Base-by-base conservation (phyloP, 1,284 basidiomycete genomes). In the Cryptococcus wingfieldii region DNA sequence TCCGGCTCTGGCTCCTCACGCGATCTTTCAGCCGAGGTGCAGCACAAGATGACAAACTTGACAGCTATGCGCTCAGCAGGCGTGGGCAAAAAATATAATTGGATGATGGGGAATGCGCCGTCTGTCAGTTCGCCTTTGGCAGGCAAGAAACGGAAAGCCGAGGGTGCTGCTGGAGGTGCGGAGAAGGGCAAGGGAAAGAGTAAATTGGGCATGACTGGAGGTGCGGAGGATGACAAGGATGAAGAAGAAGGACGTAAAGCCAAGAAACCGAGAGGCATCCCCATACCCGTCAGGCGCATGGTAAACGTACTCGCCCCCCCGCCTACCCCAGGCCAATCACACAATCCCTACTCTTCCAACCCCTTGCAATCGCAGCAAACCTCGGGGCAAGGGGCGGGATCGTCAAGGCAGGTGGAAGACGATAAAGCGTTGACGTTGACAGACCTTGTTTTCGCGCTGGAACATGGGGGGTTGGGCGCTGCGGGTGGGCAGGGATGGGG, bases 391-490 rank as follows among this genome's bases (percentile, higher is more conserved):
- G 31, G 31, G 31, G 31, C 31, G 31, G 31, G 31, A 34, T 31
- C 34, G 23, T 34, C 48, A 5, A 12, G 6, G 19, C 25, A 39
- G 13, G 62, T 69, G 0, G 47, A 58, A 25, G 73, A 74, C 58
- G 70, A 74, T 51, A 58, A 58, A 38, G 70, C 65, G 5, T 52
- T 75, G 12, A 74, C 73, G 9, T 27, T 69, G 34, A 61, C 64
- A 16, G 73, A 75, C 55, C 42, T 74, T 38, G 53, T 69, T 27
- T 75, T 73, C 58, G 73, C 69, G n/a, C 52, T 75, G 43, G 71
- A 74, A 50, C 63, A 65, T 54, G 69, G 70, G 27, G 65, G 64
- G 2, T 31, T 58, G 10, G 67, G 65, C 2, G 60, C 58, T n/a
- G 72, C 66, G 0, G 58, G 66, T 51, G 71, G 68, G 2, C 56